A percentile compares a stretch with the other conserved stretches of the same genome.
Conservation (phyloP, 495 filamentous ascomycete species). For the Xylaria palmicola region DNA sequence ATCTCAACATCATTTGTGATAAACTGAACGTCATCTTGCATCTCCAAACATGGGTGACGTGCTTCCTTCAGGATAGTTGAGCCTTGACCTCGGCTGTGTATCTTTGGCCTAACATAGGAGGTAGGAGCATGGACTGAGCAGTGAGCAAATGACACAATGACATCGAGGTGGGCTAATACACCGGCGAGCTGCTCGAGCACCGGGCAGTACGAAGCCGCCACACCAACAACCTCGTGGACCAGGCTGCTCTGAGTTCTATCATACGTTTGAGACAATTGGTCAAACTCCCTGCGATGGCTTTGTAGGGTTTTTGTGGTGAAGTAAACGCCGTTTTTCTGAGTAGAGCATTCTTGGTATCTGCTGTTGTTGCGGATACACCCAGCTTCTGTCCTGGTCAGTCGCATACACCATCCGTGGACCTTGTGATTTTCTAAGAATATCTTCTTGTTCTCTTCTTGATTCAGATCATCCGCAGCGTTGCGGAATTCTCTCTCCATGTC, state of each 20-base stretch:
- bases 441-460: constrained; percentile 95
- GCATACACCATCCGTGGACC: constrained; percentile 95
- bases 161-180: constrained; percentile 90
- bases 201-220: constrained; percentile 92
- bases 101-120: constrained; percentile 85
- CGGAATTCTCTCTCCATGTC: constrained; percentile 85
- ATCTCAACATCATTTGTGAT: constrained; percentile 96
- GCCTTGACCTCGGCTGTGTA: constrained; percentile 89
- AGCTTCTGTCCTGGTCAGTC: constrained; percentile 87
- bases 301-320: constrained; percentile 91
- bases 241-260: constrained; percentile 91
- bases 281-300: constrained; percentile 80
- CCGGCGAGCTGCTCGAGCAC: constrained; percentile 88
- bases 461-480: constrained; percentile 75
- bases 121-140: constrained; percentile 90
- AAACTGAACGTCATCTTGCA: constrained; percentile 98
- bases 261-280: constrained; percentile 93
- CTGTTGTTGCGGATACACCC: constrained; percentile 89
- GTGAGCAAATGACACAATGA: constrained; percentile 94
- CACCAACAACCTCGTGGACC: constrained; percentile 88
- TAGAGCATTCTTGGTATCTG: constrained; percentile 91
- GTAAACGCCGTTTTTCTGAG: constrained; percentile 98
- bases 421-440: constrained; percentile 96
- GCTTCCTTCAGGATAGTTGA: constrained; percentile 89
- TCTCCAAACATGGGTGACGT: constrained; percentile 97